A percentile compares a stretch with the other conserved stretches of the same genome.
Evolutionary conservation across 1,284 basidiomycete genomes (phyloP).

Genomic region (Apiotrichum akiyoshidainum): DNA sequence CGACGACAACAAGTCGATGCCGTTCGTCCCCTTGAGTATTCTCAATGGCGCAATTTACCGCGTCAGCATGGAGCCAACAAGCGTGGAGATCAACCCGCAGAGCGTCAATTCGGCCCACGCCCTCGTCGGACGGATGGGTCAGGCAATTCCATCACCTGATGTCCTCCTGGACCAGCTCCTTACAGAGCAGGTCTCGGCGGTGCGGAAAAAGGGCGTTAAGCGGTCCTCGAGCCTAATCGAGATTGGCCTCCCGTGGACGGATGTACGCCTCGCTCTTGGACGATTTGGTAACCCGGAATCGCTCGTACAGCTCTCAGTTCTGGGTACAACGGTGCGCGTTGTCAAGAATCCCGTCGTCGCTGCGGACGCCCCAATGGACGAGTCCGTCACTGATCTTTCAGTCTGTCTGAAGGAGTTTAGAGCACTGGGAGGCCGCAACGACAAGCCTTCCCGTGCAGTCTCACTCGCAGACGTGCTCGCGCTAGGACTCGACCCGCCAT

Average conservation of each 20-base stretch:
- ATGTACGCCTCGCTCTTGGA: constrained; percentile 13
- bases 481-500: background rate
- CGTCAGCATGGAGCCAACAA: constrained; percentile 10
- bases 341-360: constrained; percentile 6
- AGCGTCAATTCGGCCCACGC: constrained; percentile 7
- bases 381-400: background rate
- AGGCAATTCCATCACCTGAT: constrained; percentile 1
- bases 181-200: constrained; percentile 5
- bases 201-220: constrained; percentile 5
- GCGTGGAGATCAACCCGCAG: constrained; percentile 14
- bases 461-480: constrained; percentile 16
- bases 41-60: constrained; percentile 12
- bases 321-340: constrained; percentile 3
- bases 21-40: constrained; percentile 12
- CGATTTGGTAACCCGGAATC: constrained; percentile 10
- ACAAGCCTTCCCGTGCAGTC: background rate
- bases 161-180: constrained; percentile 17
- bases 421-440: constrained; percentile 4
- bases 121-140: constrained; percentile 3
- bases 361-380: background rate
- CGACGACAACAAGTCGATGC: background rate
- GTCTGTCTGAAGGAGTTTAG: background rate
- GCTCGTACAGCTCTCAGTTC: background rate
- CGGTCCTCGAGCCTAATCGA: constrained; percentile 12
- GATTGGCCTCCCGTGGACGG: constrained; percentile 9